These are phyloP conservation scores for Sicyos baderoa DNA, from an alignment of 306 rosid species.

Conservation along the genomic window DNA sequence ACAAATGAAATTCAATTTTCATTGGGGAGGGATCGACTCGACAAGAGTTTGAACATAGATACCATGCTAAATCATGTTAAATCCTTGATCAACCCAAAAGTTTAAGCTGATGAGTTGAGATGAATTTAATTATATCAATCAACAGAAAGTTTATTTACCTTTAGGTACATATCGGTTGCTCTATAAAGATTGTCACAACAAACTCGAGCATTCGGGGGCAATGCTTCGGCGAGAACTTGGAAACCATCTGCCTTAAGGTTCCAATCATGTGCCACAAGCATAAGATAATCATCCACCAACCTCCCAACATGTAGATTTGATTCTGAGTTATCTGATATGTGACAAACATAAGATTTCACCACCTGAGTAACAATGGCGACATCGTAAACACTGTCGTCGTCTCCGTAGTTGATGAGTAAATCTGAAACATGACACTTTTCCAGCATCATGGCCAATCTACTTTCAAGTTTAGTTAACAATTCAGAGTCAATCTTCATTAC, in stretches of 20 bases:
- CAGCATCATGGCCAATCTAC: slow-evolving; percentile 46
- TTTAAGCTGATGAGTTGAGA: no score
- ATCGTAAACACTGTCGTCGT: slow-evolving; percentile 37
- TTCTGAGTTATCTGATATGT: slow-evolving; percentile 23
- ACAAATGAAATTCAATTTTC: no score
- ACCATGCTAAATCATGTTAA: no score
- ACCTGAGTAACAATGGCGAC: slow-evolving; percentile 41
- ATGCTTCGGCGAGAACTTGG: slow-evolving; percentile 38
- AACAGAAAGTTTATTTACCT: slow-evolving; percentile 18
- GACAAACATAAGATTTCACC: slow-evolving; percentile 36
- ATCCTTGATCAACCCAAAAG: no score
- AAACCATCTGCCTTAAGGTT: slow-evolving; percentile 42
- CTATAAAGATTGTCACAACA: slow-evolving; percentile 32
- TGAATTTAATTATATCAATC: no score
- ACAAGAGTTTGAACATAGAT: no score
- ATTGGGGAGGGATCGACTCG: no score
- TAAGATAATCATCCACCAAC: slow-evolving; percentile 62
- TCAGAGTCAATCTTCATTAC: slow-evolving; percentile 37
- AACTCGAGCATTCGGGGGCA: slow-evolving; percentile 31
- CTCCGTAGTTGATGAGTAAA: slow-evolving; percentile 50
- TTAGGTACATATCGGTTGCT: slow-evolving; percentile 35
- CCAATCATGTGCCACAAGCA: slow-evolving; percentile 53
- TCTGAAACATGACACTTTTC: slow-evolving; percentile 45
- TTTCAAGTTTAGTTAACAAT: slow-evolving; percentile 36
- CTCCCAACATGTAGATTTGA: slow-evolving; percentile 49